Conservation (phyloP, 2,329 filamentous ascomycete species). For the Triangularia setosa region DNA sequence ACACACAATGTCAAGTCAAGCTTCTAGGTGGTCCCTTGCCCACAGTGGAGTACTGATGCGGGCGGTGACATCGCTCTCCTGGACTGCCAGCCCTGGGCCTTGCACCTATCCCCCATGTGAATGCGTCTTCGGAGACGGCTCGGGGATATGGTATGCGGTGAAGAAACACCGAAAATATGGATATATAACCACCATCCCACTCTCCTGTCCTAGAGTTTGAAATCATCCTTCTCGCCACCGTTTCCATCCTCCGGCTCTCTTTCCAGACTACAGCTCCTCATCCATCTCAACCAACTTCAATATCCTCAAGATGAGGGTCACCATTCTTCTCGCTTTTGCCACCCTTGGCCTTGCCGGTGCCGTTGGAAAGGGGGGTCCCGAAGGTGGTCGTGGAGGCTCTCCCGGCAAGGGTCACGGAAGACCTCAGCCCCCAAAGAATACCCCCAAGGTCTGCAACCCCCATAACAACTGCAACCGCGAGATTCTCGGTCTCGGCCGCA, state of each 20-base stretch:
- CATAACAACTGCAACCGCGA: not conserved
- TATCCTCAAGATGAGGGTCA: not conserved
- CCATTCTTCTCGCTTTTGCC: not conserved
- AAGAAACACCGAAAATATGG: too few species aligned
- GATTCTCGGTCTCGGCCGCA: not conserved
- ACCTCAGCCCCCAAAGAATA: not conserved
- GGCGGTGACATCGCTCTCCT: too few species aligned
- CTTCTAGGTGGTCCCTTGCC: not conserved
- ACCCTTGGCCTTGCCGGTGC: constrained; percentile 1
- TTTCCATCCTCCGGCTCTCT: not conserved
- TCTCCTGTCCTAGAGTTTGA: too few species aligned
- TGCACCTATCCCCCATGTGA: too few species aligned
- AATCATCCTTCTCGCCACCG: too few species aligned
- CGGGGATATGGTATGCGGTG: too few species aligned
- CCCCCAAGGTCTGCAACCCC: not conserved
- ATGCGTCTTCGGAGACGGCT: too few species aligned
- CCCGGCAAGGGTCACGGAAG: not conserved
- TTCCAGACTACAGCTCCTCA: not conserved
- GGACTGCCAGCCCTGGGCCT: too few species aligned
- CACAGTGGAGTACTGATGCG: too few species aligned
- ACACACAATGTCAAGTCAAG: not conserved
- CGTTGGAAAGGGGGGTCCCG: constrained; percentile 3
- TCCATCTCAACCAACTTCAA: not conserved
- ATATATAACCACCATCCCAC: too few species aligned
- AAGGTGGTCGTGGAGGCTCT: not conserved